Conservation (phyloP, 768 basidiomycete genomes). For the Pulveroboletus sp. region DNA sequence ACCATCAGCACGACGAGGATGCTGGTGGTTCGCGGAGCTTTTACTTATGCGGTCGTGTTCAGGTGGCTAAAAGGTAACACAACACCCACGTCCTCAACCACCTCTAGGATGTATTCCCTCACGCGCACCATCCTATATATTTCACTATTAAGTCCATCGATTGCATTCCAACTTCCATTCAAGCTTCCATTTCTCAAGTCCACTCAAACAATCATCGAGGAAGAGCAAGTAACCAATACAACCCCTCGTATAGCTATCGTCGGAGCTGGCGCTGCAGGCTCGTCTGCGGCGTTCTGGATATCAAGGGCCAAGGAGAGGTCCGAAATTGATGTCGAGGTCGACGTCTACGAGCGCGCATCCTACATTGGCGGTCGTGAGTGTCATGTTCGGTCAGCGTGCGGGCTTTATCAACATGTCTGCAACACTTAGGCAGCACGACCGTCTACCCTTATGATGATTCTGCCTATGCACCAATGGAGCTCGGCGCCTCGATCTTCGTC, state of each 20-base stretch:
- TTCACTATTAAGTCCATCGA: constrained; percentile 20
- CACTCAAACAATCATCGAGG: constrained; percentile 20
- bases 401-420: constrained; percentile 1
- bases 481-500: constrained; percentile 89
- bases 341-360: constrained; percentile 73
- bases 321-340: constrained; percentile 67
- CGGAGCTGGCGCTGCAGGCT: constrained; percentile 86
- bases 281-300: constrained; percentile 82
- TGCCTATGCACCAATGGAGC: constrained; percentile 61
- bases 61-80: not conserved
- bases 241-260: constrained; percentile 73
- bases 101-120: constrained; percentile 14
- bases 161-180: constrained; percentile 48
- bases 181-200: constrained; percentile 50
- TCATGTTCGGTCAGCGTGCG: not conserved
- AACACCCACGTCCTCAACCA: not conserved
- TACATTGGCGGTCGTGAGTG: constrained; percentile 85
- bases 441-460: constrained; percentile 67
- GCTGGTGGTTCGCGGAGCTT: not conserved
- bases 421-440: constrained; percentile 60
- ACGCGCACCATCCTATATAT: constrained; percentile 13
- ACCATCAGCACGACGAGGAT: not conserved
- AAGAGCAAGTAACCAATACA: constrained; percentile 17
- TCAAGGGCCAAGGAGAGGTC: constrained; percentile 69
- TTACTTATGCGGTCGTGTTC: not conserved